Base-by-base conservation (phyloP, 345 rosid species). In the Brassica napus region DNA sequence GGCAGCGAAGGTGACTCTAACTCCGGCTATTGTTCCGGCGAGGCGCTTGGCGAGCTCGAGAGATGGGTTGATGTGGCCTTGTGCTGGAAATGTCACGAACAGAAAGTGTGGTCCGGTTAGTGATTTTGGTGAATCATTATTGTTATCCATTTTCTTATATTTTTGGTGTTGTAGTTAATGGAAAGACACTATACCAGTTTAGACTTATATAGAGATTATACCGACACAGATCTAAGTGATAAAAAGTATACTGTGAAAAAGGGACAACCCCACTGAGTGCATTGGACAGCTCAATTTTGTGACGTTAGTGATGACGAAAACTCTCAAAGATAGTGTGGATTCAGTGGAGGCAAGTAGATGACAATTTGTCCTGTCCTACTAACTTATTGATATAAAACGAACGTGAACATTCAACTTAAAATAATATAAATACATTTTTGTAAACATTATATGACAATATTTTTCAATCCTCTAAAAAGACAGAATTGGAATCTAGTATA, bases 1-100 rank as follows among this genome's bases (percentile, higher is more conserved):
- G 64, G 85, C 88, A 30, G 86, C 79, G 18, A 81, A 81, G 65
- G 94, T 91, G 75, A 88, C 94, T 1, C 54, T 80, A 5, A 77
- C 81, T 0, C 91, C 89, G 11, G 71, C 4, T 57, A 82, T 71
- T 6, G 83, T 35, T 42, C 39, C 52, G 31, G 79, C 83, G 3
- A 91, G 82, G 12, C 86, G 87, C 81, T 86, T 89, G 47, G 93
- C 89, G 6, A 89, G 83, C 39, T 86, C 85, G 74, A 88, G 86
- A 55, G 81, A 9, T 3, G 94, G 97, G 75, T 88, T 91, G 42
- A 91, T 74, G 82, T 89, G 97, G 65, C 97, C 97, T 68, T 87
- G 94, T 0, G 82, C 84, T 2, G 97, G 90, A 52, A 47, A 85
- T 1, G 89, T 77, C 2, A 91, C 79, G 1, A 91, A 76, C 31